Conservation (phyloP, 306 rosid species). For the Ceratonia siliqua region DNA sequence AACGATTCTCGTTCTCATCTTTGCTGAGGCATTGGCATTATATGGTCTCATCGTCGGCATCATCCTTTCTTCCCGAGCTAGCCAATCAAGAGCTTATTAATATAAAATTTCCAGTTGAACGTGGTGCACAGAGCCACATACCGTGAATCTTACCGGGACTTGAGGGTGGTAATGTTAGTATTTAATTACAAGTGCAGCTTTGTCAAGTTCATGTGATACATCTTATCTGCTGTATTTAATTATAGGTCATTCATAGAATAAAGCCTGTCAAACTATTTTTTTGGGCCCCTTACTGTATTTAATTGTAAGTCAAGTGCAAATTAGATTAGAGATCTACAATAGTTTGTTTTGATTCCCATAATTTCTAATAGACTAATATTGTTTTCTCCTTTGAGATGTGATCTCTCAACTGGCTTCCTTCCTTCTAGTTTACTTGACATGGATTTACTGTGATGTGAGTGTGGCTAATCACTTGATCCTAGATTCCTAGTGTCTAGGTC, state of each 20-base stretch:
- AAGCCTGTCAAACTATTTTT: conserved; percentile 39
- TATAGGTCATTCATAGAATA: conserved; percentile 40
- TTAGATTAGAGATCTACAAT: conserved; percentile 33
- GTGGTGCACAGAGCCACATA: conserved; percentile 19
- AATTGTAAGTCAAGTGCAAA: conserved; percentile 9
- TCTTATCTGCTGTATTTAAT: conserved; percentile 3
- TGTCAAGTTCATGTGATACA: conserved; percentile 22
- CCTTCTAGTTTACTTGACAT: neutral
- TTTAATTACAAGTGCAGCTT: conserved; percentile 29
- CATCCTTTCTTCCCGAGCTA: conserved; percentile 78
- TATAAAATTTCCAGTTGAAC: neutral
- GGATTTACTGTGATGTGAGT: neutral
- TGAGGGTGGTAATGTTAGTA: conserved; percentile 5
- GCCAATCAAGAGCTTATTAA: conserved; percentile 78
- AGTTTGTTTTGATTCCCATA: conserved; percentile 16
- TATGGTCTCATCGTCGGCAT: conserved; percentile 81
- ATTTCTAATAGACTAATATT: conserved; percentile 1
- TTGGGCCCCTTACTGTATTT: conserved; percentile 22
- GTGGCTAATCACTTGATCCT: neutral
- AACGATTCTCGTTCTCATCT: conserved; percentile 78
- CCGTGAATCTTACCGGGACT: conserved; percentile 21
- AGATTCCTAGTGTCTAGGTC: too few species aligned
- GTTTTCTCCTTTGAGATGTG: neutral
- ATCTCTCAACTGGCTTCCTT: neutral
- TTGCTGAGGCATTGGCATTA: conserved; percentile 75